Evolutionary conservation across 495 filamentous ascomycete species (phyloP), one percentile per base, ranked within the genome.

Genomic region (Podospora sp.): DNA sequence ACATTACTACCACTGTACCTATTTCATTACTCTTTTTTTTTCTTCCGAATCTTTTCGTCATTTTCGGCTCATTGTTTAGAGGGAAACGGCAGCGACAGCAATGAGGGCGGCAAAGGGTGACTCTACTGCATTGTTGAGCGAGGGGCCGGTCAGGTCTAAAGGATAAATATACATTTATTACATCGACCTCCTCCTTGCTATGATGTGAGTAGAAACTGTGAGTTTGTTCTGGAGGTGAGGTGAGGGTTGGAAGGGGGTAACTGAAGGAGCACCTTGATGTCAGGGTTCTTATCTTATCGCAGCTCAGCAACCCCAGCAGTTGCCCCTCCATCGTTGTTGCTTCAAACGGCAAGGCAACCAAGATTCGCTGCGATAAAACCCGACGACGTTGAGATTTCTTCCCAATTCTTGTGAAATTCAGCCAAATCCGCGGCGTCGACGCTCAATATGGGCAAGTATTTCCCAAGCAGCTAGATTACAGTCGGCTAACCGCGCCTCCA

Each of bases 231-330:
- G 50, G 4, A n/a, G 16, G 6, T 11, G 20, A 55, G 52, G 9
- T 55, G 52, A 14, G 14, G 6, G 52, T 55, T 22, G 7, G 49
- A 55, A 26, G 14, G 52, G 3, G 25, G 25, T 2, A 22, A 26
- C 14, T 18, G 2, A 49, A 61, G 25, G 22, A 21, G 6, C 35
- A 73, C 66, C 69, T 73, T 73, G 69, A 71, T 56, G 71, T 67
- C 68, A 73, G 71, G 61, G 66, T 62, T 65, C 65, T 73, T 73
- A 73, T 73, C 72, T 73, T 73, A 73, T 73, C 72, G 62, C n/a
- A 71, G 71, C 71, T 73, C 49, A n/a, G 21, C 25, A 22, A 9
- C 59, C 55, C 12, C 49, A 62, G 26, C 63, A 60, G 57, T 59
- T 62, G 63, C 68, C 68, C 35, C 61, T 63, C 68, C 66, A 66